Conservation (phyloP, 148 eudicot species). For the Chenopodium suecicum region DNA sequence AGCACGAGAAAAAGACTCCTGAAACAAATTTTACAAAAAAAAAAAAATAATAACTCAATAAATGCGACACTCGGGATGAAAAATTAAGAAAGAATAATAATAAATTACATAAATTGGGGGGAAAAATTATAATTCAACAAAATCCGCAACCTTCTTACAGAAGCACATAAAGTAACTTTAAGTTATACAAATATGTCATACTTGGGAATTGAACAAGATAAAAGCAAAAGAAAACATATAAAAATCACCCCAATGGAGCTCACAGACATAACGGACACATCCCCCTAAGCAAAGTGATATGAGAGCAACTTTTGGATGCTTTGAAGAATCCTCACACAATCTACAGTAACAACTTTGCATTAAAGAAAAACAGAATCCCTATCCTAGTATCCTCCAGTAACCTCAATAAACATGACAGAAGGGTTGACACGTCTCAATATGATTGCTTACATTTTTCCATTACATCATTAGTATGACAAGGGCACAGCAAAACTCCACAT, state of each 20-base stretch:
- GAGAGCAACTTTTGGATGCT: background rate
- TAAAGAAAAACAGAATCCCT: background rate
- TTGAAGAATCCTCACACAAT: background rate
- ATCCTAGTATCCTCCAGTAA: background rate
- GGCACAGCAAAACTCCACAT: too few relatives aligned
- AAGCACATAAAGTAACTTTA: background rate
- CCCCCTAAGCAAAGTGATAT: background rate
- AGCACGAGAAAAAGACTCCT: constrained; percentile 90
- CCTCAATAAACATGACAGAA: background rate
- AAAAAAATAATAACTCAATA: constrained; percentile 17
- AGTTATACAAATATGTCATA: too few relatives aligned
- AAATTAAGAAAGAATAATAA: background rate
- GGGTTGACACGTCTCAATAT: background rate
- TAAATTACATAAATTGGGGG: background rate
- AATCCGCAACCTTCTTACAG: background rate
- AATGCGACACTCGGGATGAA: background rate
- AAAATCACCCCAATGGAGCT: background rate
- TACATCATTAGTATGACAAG: too few relatives aligned
- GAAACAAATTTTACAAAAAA: constrained; percentile 22
- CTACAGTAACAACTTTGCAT: background rate
- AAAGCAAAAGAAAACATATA: background rate
- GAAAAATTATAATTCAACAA: background rate
- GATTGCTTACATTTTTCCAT: background rate
- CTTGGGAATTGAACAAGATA: background rate
- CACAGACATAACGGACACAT: background rate